Evolutionary conservation across 2,329 filamentous ascomycete genomes (phyloP).

Genomic region (Colletotrichum lentis): DNA sequence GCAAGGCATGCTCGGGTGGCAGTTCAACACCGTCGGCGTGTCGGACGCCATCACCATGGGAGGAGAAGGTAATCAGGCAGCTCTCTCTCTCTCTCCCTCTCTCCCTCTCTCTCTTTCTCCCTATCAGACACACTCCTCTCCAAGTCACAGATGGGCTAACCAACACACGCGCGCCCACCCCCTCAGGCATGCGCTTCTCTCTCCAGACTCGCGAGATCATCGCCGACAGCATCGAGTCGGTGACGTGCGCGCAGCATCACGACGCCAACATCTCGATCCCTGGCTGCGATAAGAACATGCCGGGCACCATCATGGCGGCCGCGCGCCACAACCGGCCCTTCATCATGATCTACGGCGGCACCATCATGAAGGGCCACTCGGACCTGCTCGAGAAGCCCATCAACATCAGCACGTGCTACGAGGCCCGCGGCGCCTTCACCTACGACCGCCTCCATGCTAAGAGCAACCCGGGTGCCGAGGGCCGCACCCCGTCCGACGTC

Average conservation of each 20-base stretch:
- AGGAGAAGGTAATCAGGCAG: conserved; percentile 71
- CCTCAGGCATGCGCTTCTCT: conserved; percentile 87
- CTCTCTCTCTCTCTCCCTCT: background rate
- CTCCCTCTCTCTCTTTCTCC: background rate
- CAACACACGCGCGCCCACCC: conserved; percentile 11
- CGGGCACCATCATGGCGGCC: conserved; percentile 88
- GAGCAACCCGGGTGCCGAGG: conserved; percentile 65
- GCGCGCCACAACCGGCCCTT: conserved; percentile 91
- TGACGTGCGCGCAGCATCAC: conserved; percentile 90
- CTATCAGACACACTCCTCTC: no score
- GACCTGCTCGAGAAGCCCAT: conserved; percentile 77
- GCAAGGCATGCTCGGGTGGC: conserved; percentile 90
- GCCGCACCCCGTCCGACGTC: conserved; percentile 77
- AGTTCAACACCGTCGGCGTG: conserved; percentile 89
- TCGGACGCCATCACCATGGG: conserved; percentile 97
- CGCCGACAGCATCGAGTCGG: conserved; percentile 91
- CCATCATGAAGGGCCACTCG: conserved; percentile 87
- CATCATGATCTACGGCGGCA: conserved; percentile 94
- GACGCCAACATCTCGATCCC: conserved; percentile 94
- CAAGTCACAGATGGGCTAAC: conserved; percentile 8
- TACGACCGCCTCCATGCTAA: conserved; percentile 81
- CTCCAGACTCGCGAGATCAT: conserved; percentile 92
- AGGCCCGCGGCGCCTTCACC: conserved; percentile 82
- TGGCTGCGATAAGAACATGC: conserved; percentile 98
- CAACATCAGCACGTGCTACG: conserved; percentile 90